Base-by-base conservation (phyloP, 2,329 filamentous ascomycete genomes). In the Epichloe uncinata region DNA sequence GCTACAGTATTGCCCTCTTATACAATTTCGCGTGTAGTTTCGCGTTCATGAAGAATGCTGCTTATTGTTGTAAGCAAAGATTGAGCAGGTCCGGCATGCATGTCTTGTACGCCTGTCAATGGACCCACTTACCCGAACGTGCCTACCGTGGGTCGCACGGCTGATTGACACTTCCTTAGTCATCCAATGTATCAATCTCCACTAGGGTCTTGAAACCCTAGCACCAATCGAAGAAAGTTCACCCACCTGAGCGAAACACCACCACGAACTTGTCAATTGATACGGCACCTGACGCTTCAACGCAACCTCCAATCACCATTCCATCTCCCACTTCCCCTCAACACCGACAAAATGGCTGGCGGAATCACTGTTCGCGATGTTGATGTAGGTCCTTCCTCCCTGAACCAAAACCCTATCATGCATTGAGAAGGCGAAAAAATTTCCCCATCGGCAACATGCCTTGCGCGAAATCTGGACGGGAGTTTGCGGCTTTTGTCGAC, bases 361-460 rank as follows among this genome's bases (percentile, higher is more conserved):
- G 86, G 85, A 73, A 78, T 87, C 70, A 80, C 76, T 65, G 86
- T 91, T 74, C 85, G 85, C 75, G 86, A 90, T 76, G 85, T 90
- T 71, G 84, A 87, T 79, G 83, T 86, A 82, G 73, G 81, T 81
- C 53, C 56, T 62, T 81, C 52, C 56, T 62, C 58, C 64, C 57
- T 63, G 58, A 64, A 56, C 49, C 34, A 34, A 47, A 30, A 30
- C 16, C 18, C 42, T 36, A 38, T 26, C 2, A 45, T 41, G 40
- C 18, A 26, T n/a, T 26, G 34, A 44, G 49, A 43, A 15, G 30
- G 18, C 22, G 2, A 20, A 15, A 47, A 30, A 33, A 22, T 13
- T 22, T 9, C 12, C 20, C n/a, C 30, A 15, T 33, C 8, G 20
- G 18, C 18, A 3, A 30, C 13, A 30, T 36, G 20, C 8, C n/a